These are phyloP conservation scores for Fusarium chaquense DNA, from an alignment of 2,329 filamentous ascomycete species.

Conservation along the genomic window DNA sequence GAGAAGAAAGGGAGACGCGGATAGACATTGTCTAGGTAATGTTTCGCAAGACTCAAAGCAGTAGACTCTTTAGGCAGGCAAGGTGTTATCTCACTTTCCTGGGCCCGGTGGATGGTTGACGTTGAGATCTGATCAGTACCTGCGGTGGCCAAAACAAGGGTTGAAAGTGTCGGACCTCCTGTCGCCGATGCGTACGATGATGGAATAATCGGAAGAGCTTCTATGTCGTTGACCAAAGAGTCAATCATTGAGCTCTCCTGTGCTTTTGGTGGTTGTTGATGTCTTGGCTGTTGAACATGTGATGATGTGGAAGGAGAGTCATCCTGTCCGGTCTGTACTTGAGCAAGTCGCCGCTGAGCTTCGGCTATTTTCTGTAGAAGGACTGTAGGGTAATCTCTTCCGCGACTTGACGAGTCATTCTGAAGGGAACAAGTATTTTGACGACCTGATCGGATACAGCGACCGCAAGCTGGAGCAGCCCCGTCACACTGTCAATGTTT, in stretches of 20 bases:
- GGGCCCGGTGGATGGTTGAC: neutral
- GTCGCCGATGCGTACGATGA: slow-evolving; percentile 3
- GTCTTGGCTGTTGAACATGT: neutral
- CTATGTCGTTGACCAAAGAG: slow-evolving; percentile 13
- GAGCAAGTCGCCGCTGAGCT: neutral
- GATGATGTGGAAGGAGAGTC: rapidly evolving
- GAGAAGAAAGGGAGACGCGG: slow-evolving; percentile 23
- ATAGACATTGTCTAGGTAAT: slow-evolving; percentile 8
- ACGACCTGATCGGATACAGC: neutral
- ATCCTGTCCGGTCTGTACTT: neutral
- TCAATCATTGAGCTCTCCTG: slow-evolving; percentile 15
- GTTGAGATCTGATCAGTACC: slow-evolving; percentile 14
- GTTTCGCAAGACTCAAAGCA: neutral
- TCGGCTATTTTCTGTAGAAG: slow-evolving; percentile 10
- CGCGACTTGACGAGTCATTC: neutral
- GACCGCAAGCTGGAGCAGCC: slow-evolving; percentile 6
- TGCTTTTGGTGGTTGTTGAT: neutral
- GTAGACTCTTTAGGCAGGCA: slow-evolving; percentile 11
- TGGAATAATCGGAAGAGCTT: slow-evolving; percentile 7
- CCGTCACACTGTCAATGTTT: neutral
- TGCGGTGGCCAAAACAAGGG: slow-evolving; percentile 9
- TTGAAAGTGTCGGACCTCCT: slow-evolving; percentile 1
- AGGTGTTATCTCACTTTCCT: neutral
- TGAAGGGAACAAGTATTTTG: slow-evolving; percentile 1
- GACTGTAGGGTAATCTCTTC: slow-evolving; percentile 3